These are phyloP conservation scores for Fusarium tanahbumbuense DNA, from an alignment of 2,329 filamentous ascomycete species.

Conservation along the genomic window DNA sequence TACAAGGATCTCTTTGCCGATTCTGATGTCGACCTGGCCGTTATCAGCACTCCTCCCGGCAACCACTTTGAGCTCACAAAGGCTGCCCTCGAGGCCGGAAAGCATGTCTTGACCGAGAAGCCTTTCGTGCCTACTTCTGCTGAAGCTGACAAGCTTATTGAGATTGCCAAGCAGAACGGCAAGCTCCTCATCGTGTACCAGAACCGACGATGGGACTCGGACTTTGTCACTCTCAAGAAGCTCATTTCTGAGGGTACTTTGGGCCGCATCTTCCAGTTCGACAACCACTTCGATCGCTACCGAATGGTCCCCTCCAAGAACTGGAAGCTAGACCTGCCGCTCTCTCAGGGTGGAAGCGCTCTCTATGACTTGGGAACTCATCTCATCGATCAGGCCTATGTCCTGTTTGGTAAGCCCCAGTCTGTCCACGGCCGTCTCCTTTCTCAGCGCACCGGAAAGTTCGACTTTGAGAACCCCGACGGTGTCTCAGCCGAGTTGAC, in stretches of 20 bases:
- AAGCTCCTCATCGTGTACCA: constrained; percentile 76
- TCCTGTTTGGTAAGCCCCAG: constrained; percentile 75
- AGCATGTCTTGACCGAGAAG: constrained; percentile 86
- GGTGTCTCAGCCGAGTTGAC: constrained; percentile 72
- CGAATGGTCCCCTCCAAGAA: constrained; percentile 66
- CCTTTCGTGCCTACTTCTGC: constrained; percentile 79
- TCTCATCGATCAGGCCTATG: constrained; percentile 79
- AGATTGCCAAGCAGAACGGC: constrained; percentile 62
- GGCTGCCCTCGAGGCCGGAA: constrained; percentile 73
- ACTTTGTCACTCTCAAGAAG: constrained; percentile 76
- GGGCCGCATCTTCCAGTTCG: constrained; percentile 80
- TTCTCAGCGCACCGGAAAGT: constrained; percentile 67
- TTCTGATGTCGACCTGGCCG: constrained; percentile 72
- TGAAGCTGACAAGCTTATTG: constrained; percentile 73
- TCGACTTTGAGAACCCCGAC: constrained; percentile 65
- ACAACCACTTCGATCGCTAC: constrained; percentile 84
- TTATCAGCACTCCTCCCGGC: constrained; percentile 77
- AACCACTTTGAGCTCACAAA: constrained; percentile 76
- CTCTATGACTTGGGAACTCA: constrained; percentile 83
- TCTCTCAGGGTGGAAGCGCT: constrained; percentile 72
- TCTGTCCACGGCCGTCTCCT: constrained; percentile 75
- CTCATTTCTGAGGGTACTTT: constrained; percentile 70
- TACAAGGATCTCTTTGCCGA: constrained; percentile 74
- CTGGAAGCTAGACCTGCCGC: constrained; percentile 75
- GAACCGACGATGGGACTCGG: constrained; percentile 81